Base-by-base conservation (phyloP, 1,284 basidiomycete genomes). In the Naganishia cerealis region DNA sequence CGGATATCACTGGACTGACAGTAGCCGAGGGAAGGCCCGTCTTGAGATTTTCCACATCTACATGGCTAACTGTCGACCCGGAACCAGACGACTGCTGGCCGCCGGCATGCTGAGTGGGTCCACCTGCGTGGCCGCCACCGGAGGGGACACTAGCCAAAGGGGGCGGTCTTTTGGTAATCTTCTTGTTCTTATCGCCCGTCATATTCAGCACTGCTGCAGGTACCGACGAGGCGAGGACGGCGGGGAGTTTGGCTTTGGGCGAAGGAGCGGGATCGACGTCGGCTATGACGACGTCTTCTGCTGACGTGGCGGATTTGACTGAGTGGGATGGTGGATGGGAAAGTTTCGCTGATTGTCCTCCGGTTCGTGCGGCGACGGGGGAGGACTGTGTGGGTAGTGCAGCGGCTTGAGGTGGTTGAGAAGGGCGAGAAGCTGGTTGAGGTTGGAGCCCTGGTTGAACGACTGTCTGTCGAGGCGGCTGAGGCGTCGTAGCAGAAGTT, bases 1-100 rank as follows among this genome's bases (percentile, higher is more conserved):
- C 70, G 42, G 70, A 65, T 26, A 71, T 67, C 21, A 71, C 70
- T 18, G 70, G 70, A 62, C 66, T 68, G 33, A 71, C 70, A 40
- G 59, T 68, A 24, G 33, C 67, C 18, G 67, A 38, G 6, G 61
- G 50, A 54, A 63, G 61, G 29, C 61, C 16, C 38, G 36, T 54
- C 16, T 46, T 24, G 3, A 36, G n/a, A 3, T 16, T 16, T 29
- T 63, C 59, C 12, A 52, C 38, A 33, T 33, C 29, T 33, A 33
- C 29, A 33, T 33, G 29, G 29, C 29, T 33, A 33, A 6, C 29
- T 2, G 29, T 33, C 29, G 29, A 33, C 6, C 29, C 29, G 29
- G 29, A 33, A 33, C 29, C 29, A 6, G 29, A 33, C 29, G 29
- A 33, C 29, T 33, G 29, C 6, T 6, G 29, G 29, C 29, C 29